These are phyloP conservation scores for Stentor coeruleus DNA, from an alignment of 73 alveolate genomes.

Conservation along the genomic window DNA sequence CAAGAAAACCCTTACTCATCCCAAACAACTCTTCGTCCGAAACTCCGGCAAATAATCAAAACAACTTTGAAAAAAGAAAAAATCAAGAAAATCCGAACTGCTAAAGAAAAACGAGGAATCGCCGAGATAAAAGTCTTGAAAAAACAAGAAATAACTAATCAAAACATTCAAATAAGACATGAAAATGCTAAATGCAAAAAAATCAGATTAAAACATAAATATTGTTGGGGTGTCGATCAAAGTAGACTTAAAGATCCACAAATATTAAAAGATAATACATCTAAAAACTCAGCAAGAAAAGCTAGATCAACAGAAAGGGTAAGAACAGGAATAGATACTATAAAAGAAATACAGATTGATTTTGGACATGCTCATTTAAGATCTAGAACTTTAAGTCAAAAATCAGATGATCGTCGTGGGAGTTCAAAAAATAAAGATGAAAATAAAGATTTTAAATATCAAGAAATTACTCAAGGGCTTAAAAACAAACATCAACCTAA, in stretches of 20 bases:
- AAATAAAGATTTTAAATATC: no score
- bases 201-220: not conserved
- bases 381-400: not conserved
- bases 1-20: not conserved
- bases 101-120: not conserved
- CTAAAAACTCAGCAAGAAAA: not conserved
- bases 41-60: not conserved
- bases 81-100: not conserved
- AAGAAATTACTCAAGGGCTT: no score
- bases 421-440: no score
- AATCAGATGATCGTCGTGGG: not conserved
- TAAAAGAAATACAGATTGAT: not conserved
- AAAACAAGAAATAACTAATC: not conserved
- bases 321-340: not conserved
- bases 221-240: not conserved
- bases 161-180: not conserved
- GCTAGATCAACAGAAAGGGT: slow-evolving; percentile 19
- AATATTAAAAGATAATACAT: not conserved
- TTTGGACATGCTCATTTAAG: not conserved
- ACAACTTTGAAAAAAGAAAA: slow-evolving; percentile 16
- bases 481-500: no score
- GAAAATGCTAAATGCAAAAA: slow-evolving; percentile 1
- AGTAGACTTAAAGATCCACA: not conserved
- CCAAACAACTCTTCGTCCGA: not conserved
- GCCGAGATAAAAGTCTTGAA: not conserved